Evolutionary conservation across 805 yeast genomes (phyloP), one percentile per base, ranked within the genome.

Genomic region (Sugiyamaella chiloensis): DNA sequence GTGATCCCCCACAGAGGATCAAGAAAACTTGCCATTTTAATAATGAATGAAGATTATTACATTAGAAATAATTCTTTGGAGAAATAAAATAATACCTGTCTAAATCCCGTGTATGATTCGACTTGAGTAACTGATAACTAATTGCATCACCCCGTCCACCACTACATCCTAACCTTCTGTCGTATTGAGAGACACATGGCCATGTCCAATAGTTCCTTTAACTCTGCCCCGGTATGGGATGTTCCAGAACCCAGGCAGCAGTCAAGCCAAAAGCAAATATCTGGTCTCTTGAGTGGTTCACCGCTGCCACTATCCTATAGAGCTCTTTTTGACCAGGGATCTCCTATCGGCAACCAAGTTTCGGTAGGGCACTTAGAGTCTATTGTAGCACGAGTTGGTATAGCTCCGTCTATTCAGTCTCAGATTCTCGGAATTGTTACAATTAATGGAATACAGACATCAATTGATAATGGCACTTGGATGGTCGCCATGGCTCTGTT

Each of bases 401-500:
- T 50, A n/a, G 41, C 31, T 2, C 27, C 17, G 17, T 45, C 31
- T 12, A 34, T 47, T 31, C 23, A 30, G 23, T 35, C 42, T 4
- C 26, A 12, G 16, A 45, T 53, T 20, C 17, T 44, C 17, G 16
- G 29, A 2, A 14, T 43, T 4, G 42, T 49, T 9, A 23, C 43
- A 14, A 20, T 19, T 11, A 26, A 21, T 9, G 40, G 19, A n/a
- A 19, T 20, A 21, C 24, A 27, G 21, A 27, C 17, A 8, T 48
- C 48, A 4, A 26, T 63, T n/a, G 55, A 57, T 46, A 47, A 52
- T 21, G 59, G 59, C 40, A 41, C 54, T n/a, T 64, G 68, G 66
- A 48, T 62, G 42, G 60, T 55, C 17, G 65, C 60, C 6, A 48
- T 65, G 60, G 67, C 66, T 8, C 48, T 64, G 26, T 50, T 59